phyloP scores from a whole-genome alignment of 1,284 basidiomycete species.

The Ustilago shanxiensis region DNA sequence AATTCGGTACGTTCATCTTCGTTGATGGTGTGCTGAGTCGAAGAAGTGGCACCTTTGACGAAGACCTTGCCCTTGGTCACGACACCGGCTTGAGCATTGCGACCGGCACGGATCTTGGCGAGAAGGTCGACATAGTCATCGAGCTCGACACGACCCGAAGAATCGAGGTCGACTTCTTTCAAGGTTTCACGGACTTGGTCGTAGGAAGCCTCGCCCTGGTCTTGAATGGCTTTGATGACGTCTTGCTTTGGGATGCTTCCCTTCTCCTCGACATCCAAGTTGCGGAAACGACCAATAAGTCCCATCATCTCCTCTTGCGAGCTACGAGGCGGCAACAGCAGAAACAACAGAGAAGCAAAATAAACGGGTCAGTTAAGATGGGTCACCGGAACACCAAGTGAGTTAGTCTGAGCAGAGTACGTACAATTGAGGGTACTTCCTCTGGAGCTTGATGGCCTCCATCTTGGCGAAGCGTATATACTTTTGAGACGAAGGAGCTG shows the following conservation, averaged over 20 bases:
- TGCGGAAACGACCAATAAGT: constrained; percentile 64
- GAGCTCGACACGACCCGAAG: constrained; percentile 93
- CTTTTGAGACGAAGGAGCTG: not conserved
- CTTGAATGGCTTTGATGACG: constrained; percentile 66
- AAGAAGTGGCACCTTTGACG: constrained; percentile 93
- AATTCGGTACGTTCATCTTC: constrained; percentile 96
- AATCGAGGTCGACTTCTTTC: constrained; percentile 93
- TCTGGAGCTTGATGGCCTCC: constrained; percentile 89
- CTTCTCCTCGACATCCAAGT: constrained; percentile 68
- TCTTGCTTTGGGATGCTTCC: constrained; percentile 64
- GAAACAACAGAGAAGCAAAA: not conserved
- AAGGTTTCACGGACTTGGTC: constrained; percentile 77
- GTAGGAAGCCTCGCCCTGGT: constrained; percentile 62
- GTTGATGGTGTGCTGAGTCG: constrained; percentile 97
- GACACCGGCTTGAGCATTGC: constrained; percentile 71
- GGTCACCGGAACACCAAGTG: not conserved
- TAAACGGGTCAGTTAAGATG: not conserved
- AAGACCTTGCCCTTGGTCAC: constrained; percentile 84
- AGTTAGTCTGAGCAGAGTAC: not conserved
- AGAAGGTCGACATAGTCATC: constrained; percentile 98
- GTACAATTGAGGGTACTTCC: constrained; percentile 88
- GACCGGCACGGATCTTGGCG: constrained; percentile 78
- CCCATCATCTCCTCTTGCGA: constrained; percentile 70
- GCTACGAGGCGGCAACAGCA: constrained; percentile 3
- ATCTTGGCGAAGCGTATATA: constrained; percentile 68